These are phyloP conservation scores for Hygrophoropsis aurantiaca DNA, from an alignment of 768 basidiomycete genomes.

Conservation along the genomic window DNA sequence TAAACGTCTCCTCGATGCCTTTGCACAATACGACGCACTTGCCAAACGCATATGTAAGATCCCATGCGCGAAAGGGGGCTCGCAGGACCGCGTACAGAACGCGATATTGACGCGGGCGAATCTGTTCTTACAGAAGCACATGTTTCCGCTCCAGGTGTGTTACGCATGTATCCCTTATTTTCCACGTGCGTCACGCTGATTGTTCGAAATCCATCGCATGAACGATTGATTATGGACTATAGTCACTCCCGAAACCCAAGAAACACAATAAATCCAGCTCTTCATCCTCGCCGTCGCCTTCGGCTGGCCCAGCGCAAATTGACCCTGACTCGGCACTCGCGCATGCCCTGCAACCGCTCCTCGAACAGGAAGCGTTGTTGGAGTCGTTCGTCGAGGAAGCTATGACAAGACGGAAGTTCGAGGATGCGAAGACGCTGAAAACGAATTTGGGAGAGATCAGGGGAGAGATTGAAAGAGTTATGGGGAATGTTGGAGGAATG, in stretches of 20 bases:
- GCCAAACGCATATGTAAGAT: constrained; percentile 81
- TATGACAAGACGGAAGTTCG: constrained; percentile 87
- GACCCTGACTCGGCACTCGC: constrained; percentile 74
- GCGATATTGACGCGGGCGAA: constrained; percentile 79
- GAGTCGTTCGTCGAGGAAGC: constrained; percentile 92
- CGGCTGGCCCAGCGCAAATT: constrained; percentile 29
- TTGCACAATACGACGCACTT: constrained; percentile 86
- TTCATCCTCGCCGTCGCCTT: constrained; percentile 10
- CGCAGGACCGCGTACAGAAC: constrained; percentile 81
- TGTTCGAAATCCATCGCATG: neutral
- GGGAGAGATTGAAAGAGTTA: constrained; percentile 74
- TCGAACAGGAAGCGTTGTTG: constrained; percentile 92
- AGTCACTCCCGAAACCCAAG: constrained; percentile 53
- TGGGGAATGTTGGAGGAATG: constrained; percentile 32
- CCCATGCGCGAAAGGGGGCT: constrained; percentile 64
- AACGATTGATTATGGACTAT: neutral
- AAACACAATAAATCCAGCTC: constrained; percentile 17
- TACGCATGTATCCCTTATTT: neutral
- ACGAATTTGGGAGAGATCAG: constrained; percentile 80
- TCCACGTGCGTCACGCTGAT: neutral
- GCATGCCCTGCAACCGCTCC: constrained; percentile 74
- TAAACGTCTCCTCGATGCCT: constrained; percentile 81
- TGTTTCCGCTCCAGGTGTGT: constrained; percentile 54
- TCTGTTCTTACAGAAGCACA: constrained; percentile 83
- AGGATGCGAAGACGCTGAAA: constrained; percentile 87